phyloP scores from a whole-genome alignment of 1,139 yeast genomes.

The Pichia sp. region DNA sequence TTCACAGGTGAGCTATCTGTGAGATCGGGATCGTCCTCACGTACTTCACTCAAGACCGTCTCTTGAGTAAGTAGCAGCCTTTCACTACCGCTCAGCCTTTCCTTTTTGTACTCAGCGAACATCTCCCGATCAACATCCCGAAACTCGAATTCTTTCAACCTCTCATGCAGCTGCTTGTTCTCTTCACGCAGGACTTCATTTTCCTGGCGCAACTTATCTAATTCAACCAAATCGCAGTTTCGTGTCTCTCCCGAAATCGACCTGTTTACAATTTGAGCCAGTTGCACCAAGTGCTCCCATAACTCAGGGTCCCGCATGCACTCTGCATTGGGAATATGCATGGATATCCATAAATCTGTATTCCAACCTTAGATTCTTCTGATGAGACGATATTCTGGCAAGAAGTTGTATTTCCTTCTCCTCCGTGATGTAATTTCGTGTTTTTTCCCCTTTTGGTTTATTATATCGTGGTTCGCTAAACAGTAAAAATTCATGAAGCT shows the following conservation, averaged over 20 bases:
- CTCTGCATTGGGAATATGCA: background rate
- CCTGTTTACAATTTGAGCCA: background rate
- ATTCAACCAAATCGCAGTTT: background rate
- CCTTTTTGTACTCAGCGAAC: background rate
- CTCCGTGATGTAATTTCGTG: background rate
- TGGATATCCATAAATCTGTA: background rate
- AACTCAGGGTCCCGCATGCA: conserved; percentile 2
- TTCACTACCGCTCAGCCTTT: background rate
- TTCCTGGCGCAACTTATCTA: conserved; percentile 1
- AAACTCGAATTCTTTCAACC: conserved; percentile 1
- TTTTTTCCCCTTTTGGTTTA: too few species aligned
- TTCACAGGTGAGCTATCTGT: conserved; percentile 11
- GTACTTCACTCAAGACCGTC: conserved; percentile 1
- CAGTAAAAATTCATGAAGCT: too few species aligned
- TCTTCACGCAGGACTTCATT: conserved; percentile 4
- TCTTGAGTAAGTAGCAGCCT: conserved; percentile 3
- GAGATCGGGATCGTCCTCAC: conserved; percentile 8
- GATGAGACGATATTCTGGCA: background rate
- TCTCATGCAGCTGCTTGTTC: background rate
- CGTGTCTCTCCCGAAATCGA: background rate
- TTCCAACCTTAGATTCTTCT: too few species aligned
- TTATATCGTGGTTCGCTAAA: too few species aligned
- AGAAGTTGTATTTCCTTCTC: background rate
- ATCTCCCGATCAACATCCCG: background rate
- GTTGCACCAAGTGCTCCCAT: conserved; percentile 5